Conservation (phyloP, 768 basidiomycete species). For the Sarcomyxa edulis region DNA sequence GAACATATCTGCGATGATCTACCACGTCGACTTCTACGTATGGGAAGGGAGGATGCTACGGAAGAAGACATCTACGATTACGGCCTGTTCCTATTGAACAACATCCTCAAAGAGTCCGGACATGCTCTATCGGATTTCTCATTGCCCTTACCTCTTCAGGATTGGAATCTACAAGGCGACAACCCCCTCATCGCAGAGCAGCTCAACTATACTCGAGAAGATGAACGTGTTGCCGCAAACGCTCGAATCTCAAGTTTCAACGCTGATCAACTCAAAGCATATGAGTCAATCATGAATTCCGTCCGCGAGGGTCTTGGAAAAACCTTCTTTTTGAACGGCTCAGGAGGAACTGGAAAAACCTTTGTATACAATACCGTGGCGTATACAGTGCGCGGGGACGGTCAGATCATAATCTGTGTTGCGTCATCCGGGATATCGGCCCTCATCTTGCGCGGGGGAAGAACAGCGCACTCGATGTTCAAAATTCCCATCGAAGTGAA, state of each 20-base stretch:
- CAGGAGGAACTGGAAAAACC: slow-evolving; percentile 42
- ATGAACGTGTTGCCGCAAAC: not conserved
- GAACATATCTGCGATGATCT: slow-evolving; percentile 38
- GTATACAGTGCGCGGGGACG: slow-evolving; percentile 16
- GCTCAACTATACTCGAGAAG: slow-evolving; percentile 16
- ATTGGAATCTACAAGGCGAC: slow-evolving; percentile 17
- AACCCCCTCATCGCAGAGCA: slow-evolving; percentile 30
- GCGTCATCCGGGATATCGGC: slow-evolving; percentile 48
- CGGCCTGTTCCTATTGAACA: slow-evolving; percentile 29
- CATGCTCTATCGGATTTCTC: slow-evolving; percentile 16
- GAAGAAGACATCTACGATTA: slow-evolving; percentile 31
- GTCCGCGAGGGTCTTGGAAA: slow-evolving; percentile 12
- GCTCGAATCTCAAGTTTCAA: slow-evolving; percentile 16
- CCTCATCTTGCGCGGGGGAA: slow-evolving; percentile 34
- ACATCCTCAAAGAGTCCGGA: slow-evolving; percentile 19
- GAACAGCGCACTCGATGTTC: slow-evolving; percentile 43
- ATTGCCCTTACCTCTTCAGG: slow-evolving; percentile 23
- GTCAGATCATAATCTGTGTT: slow-evolving; percentile 36
- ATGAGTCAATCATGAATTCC: slow-evolving; percentile 20
- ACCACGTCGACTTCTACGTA: slow-evolving; percentile 10
- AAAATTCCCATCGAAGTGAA: slow-evolving; percentile 36
- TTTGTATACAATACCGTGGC: slow-evolving; percentile 34
- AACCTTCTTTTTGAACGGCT: slow-evolving; percentile 34
- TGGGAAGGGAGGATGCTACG: slow-evolving; percentile 13
- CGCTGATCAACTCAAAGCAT: slow-evolving; percentile 21